Base-by-base conservation (phyloP, 192 early-diverging fungal genomes). In the Dimargaris verticillata region DNA sequence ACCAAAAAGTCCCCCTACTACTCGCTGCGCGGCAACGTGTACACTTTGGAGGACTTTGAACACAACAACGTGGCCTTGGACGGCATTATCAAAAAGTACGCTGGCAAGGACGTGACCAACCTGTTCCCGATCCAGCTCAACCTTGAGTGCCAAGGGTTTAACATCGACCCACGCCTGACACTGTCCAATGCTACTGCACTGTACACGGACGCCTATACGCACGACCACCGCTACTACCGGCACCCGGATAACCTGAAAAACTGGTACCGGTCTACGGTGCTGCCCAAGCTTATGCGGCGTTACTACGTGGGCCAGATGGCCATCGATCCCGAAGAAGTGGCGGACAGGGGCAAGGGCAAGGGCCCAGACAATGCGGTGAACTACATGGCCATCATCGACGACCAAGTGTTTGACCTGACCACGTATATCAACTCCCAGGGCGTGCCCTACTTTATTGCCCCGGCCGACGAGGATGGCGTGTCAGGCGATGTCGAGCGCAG, bases 1-100 rank as follows among this genome's bases (percentile, higher is more conserved):
- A 73, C 64, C 13, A 70, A 52, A 5, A 72, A 77, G 20, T 78
- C 83, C 59, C 83, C 84, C 0, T 82, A 75, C 53, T 71, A 83
- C 9, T 63, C 83, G 28, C 76, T 93, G 64, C 85, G 91, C 44
- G 89, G 88, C 47, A 83, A 87, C 64, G 80, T 93, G 38, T 93
- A 89, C 73, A 80, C 88, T 62, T 64, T 93, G 60, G 81, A 79
- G 20, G 71, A 77, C 48, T 80, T 88, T 45, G 72, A 44, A 50
- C 75, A 77, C 61, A 65, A 69, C 65, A 64, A 68, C 48, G 67
- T 83, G 22, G 63, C 74, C 64, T 74, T 63, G 63, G 69, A 66
- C 45, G 81, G 65, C 64, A 69, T 65, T 51, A 53, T 64, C 15
- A 72, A 61, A 67, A 74, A 68, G 65, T 89, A 85, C 62, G 74